Conservation (phyloP, 345 rosid genomes). For the Rhodomyrtus tomentosa region DNA sequence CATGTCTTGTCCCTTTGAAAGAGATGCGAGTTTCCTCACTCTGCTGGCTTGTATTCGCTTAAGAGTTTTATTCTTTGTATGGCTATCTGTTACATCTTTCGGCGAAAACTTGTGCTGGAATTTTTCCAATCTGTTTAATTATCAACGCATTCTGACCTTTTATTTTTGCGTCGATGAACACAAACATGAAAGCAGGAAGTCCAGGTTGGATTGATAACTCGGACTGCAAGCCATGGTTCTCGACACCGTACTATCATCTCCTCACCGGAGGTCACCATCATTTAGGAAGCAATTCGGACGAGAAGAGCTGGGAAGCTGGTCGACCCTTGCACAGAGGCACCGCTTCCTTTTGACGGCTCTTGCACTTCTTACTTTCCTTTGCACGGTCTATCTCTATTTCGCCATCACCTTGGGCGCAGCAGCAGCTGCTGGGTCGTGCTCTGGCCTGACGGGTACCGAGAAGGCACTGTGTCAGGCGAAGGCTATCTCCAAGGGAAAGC, state of each 20-base stretch:
- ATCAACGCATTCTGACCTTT: neutral
- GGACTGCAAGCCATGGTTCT: conserved; percentile 30
- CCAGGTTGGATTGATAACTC: neutral
- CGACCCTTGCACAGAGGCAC: conserved; percentile 61
- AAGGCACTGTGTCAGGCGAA: conserved; percentile 55
- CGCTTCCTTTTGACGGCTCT: conserved; percentile 81
- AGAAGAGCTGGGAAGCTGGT: conserved; percentile 81
- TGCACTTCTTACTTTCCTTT: conserved; percentile 60
- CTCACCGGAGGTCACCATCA: conserved; percentile 53
- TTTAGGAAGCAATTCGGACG: conserved; percentile 47
- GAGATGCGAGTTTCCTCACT: neutral
- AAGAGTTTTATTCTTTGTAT: neutral
- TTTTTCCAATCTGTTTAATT: neutral
- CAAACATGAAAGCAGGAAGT: neutral
- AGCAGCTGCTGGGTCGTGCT: conserved; percentile 40
- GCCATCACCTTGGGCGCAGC: conserved; percentile 77
- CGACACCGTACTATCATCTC: conserved; percentile 60
- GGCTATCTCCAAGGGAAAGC: conserved; percentile 39
- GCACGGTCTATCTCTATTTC: conserved; percentile 86
- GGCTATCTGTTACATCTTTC: neutral
- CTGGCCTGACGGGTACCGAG: conserved; percentile 51
- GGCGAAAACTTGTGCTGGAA: neutral
- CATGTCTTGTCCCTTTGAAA: neutral
- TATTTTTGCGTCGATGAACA: neutral
- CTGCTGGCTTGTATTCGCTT: neutral